A percentile compares a stretch with the other conserved stretches of the same genome.
Conservation (phyloP, 2,329 filamentous ascomycete species). For the Pestalotiopsis fici region DNA sequence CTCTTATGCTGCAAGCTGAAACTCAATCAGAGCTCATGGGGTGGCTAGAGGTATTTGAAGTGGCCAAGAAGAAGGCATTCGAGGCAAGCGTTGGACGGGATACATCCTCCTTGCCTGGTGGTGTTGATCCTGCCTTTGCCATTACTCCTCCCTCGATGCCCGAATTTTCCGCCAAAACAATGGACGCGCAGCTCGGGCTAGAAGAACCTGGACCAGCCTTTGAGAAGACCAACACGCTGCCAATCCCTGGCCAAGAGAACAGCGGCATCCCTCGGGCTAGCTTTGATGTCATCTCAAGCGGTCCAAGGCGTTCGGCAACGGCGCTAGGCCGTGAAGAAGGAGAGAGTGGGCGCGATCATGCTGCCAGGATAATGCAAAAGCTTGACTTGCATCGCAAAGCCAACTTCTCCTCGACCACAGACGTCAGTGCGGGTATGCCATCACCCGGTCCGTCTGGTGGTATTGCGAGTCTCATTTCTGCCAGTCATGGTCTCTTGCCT, state of each 20-base stretch:
- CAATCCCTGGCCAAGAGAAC: conserved; percentile 62
- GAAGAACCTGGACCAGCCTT: conserved; percentile 32
- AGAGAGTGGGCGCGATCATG: conserved; percentile 77
- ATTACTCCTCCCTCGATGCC: conserved; percentile 86
- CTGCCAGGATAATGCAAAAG: conserved; percentile 88
- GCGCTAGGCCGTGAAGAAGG: conserved; percentile 65
- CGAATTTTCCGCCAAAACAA: conserved; percentile 82
- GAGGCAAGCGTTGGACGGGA: conserved; percentile 66
- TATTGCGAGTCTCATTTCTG: conserved; percentile 83
- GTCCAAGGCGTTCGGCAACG: conserved; percentile 58
- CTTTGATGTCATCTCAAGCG: conserved; percentile 61
- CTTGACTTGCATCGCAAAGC: conserved; percentile 85
- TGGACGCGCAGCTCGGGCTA: conserved; percentile 60
- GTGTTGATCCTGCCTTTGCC: conserved; percentile 78
- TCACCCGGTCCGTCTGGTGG: conserved; percentile 55
- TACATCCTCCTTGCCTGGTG: conserved; percentile 45
- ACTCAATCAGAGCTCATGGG: conserved; percentile 90
- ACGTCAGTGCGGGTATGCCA: conserved; percentile 37
- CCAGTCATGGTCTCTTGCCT: conserved; percentile 78
- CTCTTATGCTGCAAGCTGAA: conserved; percentile 86
- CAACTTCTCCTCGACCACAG: conserved; percentile 52
- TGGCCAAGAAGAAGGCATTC: conserved; percentile 89
- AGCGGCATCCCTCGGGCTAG: conserved; percentile 61
- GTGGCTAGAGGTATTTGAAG: conserved; percentile 92
- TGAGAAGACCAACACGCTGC: conserved; percentile 67